Evolutionary conservation across 2,329 filamentous ascomycete genomes (phyloP), one percentile per base, ranked within the genome.

Genomic region (Pezicula neosporulosa): DNA sequence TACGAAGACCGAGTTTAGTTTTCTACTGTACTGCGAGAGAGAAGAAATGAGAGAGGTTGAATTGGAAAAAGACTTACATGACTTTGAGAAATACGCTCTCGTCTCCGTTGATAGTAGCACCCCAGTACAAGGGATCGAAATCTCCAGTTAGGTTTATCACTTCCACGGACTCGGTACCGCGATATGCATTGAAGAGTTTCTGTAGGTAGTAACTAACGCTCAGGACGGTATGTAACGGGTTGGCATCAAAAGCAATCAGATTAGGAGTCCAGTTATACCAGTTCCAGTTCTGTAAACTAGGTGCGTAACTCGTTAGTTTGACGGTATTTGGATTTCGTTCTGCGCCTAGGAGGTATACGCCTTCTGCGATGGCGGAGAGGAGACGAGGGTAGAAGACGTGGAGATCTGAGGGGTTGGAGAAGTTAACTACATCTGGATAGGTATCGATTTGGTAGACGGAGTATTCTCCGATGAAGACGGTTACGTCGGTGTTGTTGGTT

Each of bases 271-370:
- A 57, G 36, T 59, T 66, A 55, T n/a, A 63, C 61, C 37, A 61
- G 61, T 43, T 63, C 63, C 50, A 68, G 47, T 71, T 65, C 55
- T 70, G 63, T 24, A 71, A 38, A 42, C 69, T 50, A 0, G 69
- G 68, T 5, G 70, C 68, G 52, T 70, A 72, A 4, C 63, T 60
- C 2, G 61, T 64, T 60, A 70, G 62, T 47, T 64, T 63, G 2
- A 72, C 64, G 3, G 69, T 60, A 45, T 71, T 66, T 3, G 66
- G 66, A 51, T 72, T 72, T 19, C 68, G 57, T 53, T 61, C 57
- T 3, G 52, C 53, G 3, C 59, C 59, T 4, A 61, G 47, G 15
- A 61, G 24, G 28, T 60, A 60, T 15, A 61, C 55, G 6, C 52
- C 59, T 38, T 61, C 59, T 15, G 59, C 53, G 12, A 61, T 42